A percentile compares a stretch with the other conserved stretches of the same genome.
Conservation (phyloP, 202 grass and related monocot species). For the Setaria viridis region DNA sequence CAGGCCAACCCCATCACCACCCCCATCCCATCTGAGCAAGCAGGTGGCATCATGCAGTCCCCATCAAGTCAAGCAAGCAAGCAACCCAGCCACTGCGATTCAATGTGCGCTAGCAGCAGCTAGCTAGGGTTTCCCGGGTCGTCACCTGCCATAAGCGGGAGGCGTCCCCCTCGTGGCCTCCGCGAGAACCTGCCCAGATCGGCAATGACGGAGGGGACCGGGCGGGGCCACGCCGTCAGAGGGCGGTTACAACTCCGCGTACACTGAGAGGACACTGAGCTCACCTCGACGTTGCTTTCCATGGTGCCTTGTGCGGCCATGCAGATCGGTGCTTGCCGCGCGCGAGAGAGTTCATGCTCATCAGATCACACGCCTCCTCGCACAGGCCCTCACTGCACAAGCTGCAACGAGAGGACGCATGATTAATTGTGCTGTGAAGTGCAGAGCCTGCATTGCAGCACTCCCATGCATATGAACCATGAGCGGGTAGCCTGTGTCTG, state of each 20-base stretch:
- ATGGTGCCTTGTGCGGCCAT: conserved; percentile 53
- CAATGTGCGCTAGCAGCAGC: conserved; percentile 24
- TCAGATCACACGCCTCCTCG: neutral
- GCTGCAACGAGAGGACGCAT: neutral
- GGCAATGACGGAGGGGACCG: conserved; percentile 41
- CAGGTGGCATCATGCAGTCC: conserved; percentile 32
- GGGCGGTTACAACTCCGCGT: conserved; percentile 50
- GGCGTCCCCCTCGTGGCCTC: conserved; percentile 41
- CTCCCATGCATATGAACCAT: neutral
- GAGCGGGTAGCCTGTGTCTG: neutral
- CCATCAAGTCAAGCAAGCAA: conserved; percentile 52
- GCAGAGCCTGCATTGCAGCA: neutral
- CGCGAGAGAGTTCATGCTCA: neutral
- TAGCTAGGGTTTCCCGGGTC: conserved; percentile 50
- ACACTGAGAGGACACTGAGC: neutral
- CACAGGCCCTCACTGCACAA: neutral
- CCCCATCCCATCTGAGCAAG: neutral
- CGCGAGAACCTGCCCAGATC: conserved; percentile 34
- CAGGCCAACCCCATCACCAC: conserved; percentile 32
- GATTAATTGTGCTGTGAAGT: neutral
- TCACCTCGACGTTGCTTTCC: conserved; percentile 34
- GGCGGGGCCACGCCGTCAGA: conserved; percentile 46
- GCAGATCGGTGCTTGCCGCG: conserved; percentile 30
- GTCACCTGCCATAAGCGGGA: conserved; percentile 32
- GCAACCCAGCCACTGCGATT: conserved; percentile 21